These are phyloP conservation scores for Anisodus acutangulus DNA, from an alignment of 257 asterid genomes.

Conservation along the genomic window DNA sequence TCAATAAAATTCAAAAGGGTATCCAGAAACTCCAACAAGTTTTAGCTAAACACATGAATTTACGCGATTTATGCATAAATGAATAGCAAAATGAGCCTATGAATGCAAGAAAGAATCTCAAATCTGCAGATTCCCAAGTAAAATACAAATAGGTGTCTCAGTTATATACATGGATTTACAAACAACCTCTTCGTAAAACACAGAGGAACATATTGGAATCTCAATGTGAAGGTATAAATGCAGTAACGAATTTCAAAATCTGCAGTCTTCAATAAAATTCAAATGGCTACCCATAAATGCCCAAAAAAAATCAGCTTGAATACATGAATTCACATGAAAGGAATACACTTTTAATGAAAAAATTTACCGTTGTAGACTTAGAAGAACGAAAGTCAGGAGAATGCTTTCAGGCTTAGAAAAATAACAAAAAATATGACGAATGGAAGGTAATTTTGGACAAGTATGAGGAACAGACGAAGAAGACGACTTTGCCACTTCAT, in stretches of 20 bases:
- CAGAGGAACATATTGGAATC: not conserved
- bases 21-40: not conserved
- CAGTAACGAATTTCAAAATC: not conserved
- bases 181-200: not conserved
- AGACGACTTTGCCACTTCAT: no score
- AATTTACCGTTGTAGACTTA: no score
- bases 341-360: no score
- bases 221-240: not conserved
- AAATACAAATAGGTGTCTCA: not conserved
- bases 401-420: no score
- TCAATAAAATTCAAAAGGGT: not conserved
- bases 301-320: not conserved
- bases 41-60: not conserved
- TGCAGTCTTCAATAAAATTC: constrained; percentile 18
- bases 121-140: constrained; percentile 13
- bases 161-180: no score
- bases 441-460: no score
- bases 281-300: constrained; percentile 6
- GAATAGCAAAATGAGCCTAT: no score
- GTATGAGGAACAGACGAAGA: no score
- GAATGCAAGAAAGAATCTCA: no score
- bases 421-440: no score
- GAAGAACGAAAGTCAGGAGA: no score
- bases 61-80: not conserved
- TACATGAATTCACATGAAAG: not conserved